phyloP scores from a whole-genome alignment of 2,329 filamentous ascomycete genomes.

The Exophiala mesophila region DNA sequence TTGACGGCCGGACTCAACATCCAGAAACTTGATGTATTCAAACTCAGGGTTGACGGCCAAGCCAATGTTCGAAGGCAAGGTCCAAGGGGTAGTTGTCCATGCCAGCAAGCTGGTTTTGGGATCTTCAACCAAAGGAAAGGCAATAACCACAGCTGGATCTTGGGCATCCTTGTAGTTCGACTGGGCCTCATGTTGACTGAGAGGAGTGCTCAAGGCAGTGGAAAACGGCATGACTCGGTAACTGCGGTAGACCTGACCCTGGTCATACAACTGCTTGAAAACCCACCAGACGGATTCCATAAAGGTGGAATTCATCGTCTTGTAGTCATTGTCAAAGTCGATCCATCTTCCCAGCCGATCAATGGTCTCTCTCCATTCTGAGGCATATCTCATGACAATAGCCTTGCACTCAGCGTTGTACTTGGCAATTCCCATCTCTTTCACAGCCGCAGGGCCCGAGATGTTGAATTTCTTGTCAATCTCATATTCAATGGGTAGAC shows the following conservation, averaged over 20 bases:
- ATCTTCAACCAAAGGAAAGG: conserved; percentile 72
- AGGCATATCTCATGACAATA: conserved; percentile 80
- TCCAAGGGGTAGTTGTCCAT: conserved; percentile 83
- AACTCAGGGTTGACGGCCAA: conserved; percentile 71
- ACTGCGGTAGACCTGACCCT: conserved; percentile 77
- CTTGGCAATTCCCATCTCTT: conserved; percentile 71
- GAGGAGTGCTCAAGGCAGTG: conserved; percentile 72
- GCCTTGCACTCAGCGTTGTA: conserved; percentile 83
- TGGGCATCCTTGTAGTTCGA: conserved; percentile 87
- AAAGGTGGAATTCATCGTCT: conserved; percentile 84
- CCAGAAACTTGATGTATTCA: conserved; percentile 74
- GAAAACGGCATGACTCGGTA: conserved; percentile 88
- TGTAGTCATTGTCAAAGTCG: conserved; percentile 91
- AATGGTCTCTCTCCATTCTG: conserved; percentile 77
- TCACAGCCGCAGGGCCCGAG: conserved; percentile 76
- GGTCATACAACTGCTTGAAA: conserved; percentile 81
- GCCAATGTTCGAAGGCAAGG: conserved; percentile 68
- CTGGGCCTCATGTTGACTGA: conserved; percentile 84
- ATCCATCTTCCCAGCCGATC: conserved; percentile 84
- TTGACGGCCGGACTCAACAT: conserved; percentile 69
- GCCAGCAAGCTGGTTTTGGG: conserved; percentile 67
- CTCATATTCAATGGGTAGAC: conserved; percentile 84
- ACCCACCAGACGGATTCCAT: conserved; percentile 95
- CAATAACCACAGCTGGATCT: conserved; percentile 76
- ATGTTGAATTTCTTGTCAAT: conserved; percentile 89